Conservation (phyloP, 768 basidiomycete species). For the Cyathus striatus region DNA sequence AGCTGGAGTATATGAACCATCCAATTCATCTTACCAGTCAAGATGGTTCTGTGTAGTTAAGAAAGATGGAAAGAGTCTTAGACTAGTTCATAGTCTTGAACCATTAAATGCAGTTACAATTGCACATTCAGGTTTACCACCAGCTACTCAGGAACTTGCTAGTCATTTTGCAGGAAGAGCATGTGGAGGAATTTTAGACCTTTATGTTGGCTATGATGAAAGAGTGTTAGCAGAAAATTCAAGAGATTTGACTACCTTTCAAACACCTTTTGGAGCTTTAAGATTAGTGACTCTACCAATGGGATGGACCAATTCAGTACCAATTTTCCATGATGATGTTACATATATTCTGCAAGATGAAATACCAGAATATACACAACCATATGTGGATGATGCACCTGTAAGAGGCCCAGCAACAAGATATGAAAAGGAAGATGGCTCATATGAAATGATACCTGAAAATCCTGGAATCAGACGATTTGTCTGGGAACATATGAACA, state of each 20-base stretch:
- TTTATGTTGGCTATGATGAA: constrained; percentile 32
- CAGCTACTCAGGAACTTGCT: constrained; percentile 22
- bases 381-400: background rate
- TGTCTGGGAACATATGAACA: constrained; percentile 11
- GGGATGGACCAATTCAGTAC: constrained; percentile 18
- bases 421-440: constrained; percentile 8
- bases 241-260: constrained; percentile 34
- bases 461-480: constrained; percentile 9
- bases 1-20: constrained; percentile 33
- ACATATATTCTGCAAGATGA: constrained; percentile 7
- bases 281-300: constrained; percentile 27
- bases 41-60: constrained; percentile 36
- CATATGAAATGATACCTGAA: constrained; percentile 6
- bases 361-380: constrained; percentile 6
- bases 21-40: constrained; percentile 29
- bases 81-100: constrained; percentile 30
- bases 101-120: constrained; percentile 32
- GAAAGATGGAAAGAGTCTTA: constrained; percentile 28
- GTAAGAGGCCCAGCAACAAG: constrained; percentile 7
- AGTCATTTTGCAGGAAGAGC: constrained; percentile 25
- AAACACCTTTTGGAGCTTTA: constrained; percentile 23
- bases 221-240: constrained; percentile 19
- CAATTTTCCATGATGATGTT: constrained; percentile 12
- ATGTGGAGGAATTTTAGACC: constrained; percentile 24
- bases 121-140: constrained; percentile 26